These are phyloP conservation scores for Solanum chilense DNA, from an alignment of 257 asterid genomes.

Conservation along the genomic window DNA sequence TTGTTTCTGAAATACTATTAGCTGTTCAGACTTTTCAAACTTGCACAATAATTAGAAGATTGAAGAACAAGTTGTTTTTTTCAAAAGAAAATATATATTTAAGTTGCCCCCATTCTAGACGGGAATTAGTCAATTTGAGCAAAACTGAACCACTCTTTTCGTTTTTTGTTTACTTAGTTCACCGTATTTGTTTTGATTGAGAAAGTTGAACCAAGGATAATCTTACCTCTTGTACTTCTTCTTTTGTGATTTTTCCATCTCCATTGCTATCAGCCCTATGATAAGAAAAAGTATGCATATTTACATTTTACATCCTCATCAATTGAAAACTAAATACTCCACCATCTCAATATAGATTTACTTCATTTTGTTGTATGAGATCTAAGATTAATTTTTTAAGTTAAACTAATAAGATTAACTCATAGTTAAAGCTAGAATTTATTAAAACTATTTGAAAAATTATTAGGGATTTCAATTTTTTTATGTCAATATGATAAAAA, in stretches of 20 bases:
- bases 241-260: constrained; percentile 79
- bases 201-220: not conserved
- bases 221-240: constrained; percentile 84
- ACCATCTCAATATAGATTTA: not conserved
- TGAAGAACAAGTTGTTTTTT: not conserved
- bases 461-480: not conserved
- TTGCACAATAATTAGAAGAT: not conserved
- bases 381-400: not conserved
- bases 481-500: not conserved
- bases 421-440: not conserved
- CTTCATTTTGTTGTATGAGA: not conserved
- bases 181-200: not conserved
- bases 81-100: not conserved
- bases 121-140: constrained; percentile 13
- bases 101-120: not conserved
- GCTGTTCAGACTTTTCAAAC: not conserved
- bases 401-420: not conserved
- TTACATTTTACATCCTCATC: not conserved
- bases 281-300: not conserved
- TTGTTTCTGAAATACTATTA: not conserved
- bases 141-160: not conserved
- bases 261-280: constrained; percentile 84
- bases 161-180: not conserved
- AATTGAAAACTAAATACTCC: not conserved
- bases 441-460: not conserved